Base-by-base conservation (phyloP, 1,139 yeast species). In the Taphrina wiesneri region DNA sequence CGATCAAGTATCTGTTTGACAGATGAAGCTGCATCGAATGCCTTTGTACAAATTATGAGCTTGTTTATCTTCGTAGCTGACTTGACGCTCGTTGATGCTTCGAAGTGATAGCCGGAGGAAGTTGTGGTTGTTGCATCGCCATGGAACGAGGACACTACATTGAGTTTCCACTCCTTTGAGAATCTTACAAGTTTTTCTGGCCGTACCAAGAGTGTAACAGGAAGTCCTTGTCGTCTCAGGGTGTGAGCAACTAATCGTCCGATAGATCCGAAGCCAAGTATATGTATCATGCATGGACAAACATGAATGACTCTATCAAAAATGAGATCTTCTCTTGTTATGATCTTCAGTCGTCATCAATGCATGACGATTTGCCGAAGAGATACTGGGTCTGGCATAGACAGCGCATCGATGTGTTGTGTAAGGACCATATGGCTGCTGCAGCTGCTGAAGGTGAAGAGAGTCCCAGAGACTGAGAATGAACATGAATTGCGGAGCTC, bases 11-110 rank as follows among this genome's bases (percentile, higher is more conserved):
- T 81, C 32, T 80, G 80, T 46, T 73, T 70, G 23, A 88, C 70
- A 0, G 88, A 88, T 2, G 72, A 67, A 6, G 61, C 17, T 76
- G 76, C 0, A 85, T 80, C 70, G 84, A 82, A 0, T 89, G 82
- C 74, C 88, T 89, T 9, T 77, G 69, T 88, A 21, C 64, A 60
- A 7, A 60, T 51, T 21, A 60, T 19, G 11, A 60, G 30, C 13
- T 32, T 41, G 11, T 51, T 19, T 7, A 60, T 60, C 34, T 6
- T 21, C 5, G 17, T 9, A 7, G 21, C 4, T 15, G 19, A 25
- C 9, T 11, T 28, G n/a, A 4, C 19, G 19, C 7, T 23, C 5
- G 2, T 17, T 21, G 59, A 39, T 19, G 32, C 23, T 25, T 23
- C 49, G 39, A 54, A 52, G 15, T 9, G 17, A 41, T 54, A 54